These are phyloP conservation scores for Aspergillus bombycis DNA, from an alignment of 2,329 filamentous ascomycete genomes.

Conservation along the genomic window DNA sequence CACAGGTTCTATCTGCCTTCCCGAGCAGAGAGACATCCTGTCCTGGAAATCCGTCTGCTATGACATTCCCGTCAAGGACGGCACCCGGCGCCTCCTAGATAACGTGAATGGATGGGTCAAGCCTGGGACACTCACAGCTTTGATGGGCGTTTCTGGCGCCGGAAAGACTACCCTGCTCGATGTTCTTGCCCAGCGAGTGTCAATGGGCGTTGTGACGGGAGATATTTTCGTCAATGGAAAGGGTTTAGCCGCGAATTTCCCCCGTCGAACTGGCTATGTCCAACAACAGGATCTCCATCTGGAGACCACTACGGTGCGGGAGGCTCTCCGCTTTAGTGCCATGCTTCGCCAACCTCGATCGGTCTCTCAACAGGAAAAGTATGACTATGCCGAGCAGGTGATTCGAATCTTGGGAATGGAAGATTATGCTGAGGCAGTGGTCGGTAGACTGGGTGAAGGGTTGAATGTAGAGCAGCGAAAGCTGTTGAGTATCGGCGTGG, in stretches of 20 bases:
- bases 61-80: constrained; percentile 73
- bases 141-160: constrained; percentile 63
- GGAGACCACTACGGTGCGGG: constrained; percentile 57
- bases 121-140: constrained; percentile 53
- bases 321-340: not conserved
- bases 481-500: constrained; percentile 83
- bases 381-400: constrained; percentile 69
- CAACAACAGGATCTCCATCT: constrained; percentile 75
- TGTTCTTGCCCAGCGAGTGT: constrained; percentile 56
- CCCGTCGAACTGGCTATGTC: constrained; percentile 65
- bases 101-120: constrained; percentile 56
- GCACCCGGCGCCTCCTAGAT: constrained; percentile 63
- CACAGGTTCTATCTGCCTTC: constrained; percentile 49
- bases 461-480: constrained; percentile 61
- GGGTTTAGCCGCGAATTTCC: constrained; percentile 57
- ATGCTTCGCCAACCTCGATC: not conserved
- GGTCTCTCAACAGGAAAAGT: not conserved
- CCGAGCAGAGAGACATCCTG: constrained; percentile 69
- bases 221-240: constrained; percentile 65
- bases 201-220: constrained; percentile 62
- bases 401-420: constrained; percentile 85
- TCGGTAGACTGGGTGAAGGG: constrained; percentile 77
- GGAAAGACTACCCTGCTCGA: constrained; percentile 63
- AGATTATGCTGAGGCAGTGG: constrained; percentile 78
- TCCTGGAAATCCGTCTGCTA: constrained; percentile 81